Evolutionary conservation across 331 rosid genomes (phyloP).

Genomic region (Arachis monticola): DNA sequence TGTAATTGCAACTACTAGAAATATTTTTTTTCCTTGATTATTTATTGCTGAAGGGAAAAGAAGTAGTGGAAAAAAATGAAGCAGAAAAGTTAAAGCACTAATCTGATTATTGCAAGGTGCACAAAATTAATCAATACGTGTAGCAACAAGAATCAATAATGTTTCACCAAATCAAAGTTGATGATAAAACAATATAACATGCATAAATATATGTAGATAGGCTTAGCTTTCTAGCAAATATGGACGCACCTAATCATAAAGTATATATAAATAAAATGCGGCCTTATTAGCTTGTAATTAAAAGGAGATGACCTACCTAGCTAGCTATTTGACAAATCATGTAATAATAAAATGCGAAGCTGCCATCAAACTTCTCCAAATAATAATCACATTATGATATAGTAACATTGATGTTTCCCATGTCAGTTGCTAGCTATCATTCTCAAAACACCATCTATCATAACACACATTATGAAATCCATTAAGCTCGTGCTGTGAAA

Average conservation of each 20-base stretch:
- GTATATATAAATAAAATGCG: slow-evolving; percentile 20
- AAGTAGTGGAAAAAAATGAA: not conserved
- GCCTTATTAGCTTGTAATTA: not conserved
- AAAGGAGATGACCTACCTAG: not conserved
- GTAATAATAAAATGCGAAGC: slow-evolving; percentile 9
- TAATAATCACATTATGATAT: not conserved
- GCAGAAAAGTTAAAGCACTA: not conserved
- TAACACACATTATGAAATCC: slow-evolving; percentile 14
- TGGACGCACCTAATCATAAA: slow-evolving; percentile 20
- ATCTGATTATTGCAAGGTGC: not conserved
- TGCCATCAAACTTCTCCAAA: slow-evolving; percentile 12
- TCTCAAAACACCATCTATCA: slow-evolving; percentile 1
- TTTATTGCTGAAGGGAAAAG: not conserved
- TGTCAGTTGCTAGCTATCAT: slow-evolving; percentile 17
- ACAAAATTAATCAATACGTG: slow-evolving; percentile 20
- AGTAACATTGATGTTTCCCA: slow-evolving; percentile 14
- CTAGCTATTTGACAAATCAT: slow-evolving; percentile 5
- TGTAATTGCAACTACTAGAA: not conserved
- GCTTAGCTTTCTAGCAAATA: not conserved
- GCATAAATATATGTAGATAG: not conserved
- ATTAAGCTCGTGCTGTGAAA: slow-evolving; percentile 29
- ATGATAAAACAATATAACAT: not conserved
- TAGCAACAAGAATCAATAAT: slow-evolving; percentile 22
- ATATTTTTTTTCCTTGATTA: not conserved
- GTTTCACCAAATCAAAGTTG: not conserved